Evolutionary conservation across 2,329 filamentous ascomycete species (phyloP).

Genomic region (Hyphodiscus sp.): DNA sequence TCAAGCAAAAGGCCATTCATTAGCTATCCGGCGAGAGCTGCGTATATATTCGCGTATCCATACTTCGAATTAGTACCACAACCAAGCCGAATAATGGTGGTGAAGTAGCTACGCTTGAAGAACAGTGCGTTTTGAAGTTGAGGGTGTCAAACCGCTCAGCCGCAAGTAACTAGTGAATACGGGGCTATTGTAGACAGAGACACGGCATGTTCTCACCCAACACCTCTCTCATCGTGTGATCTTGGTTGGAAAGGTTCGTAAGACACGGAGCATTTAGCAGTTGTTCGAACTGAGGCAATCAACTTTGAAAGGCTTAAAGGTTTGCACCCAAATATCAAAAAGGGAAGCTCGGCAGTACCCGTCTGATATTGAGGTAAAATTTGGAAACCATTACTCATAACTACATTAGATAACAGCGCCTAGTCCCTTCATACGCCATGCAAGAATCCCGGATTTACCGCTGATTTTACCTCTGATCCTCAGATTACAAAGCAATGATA

Average conservation of each 20-base stretch:
- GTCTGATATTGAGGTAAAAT: no score
- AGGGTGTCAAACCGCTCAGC: not conserved
- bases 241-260: not conserved
- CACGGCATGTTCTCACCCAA: not conserved
- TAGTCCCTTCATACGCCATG: not conserved
- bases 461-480: not conserved
- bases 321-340: not conserved
- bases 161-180: not conserved
- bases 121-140: not conserved
- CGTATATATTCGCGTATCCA: not conserved
- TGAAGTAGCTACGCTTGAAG: not conserved
- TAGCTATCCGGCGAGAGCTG: not conserved
- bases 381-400: no score
- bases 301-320: not conserved
- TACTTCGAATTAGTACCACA: not conserved
- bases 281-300: not conserved
- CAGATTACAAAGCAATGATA: slow-evolving; percentile 10
- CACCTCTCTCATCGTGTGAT: not conserved
- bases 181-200: not conserved
- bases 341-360: not conserved
- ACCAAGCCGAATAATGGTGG: not conserved
- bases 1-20: not conserved
- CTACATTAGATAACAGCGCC: not conserved
- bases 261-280: not conserved
- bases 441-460: no score